Conservation (phyloP, 768 basidiomycete genomes). For the Pleurotus eryngii region DNA sequence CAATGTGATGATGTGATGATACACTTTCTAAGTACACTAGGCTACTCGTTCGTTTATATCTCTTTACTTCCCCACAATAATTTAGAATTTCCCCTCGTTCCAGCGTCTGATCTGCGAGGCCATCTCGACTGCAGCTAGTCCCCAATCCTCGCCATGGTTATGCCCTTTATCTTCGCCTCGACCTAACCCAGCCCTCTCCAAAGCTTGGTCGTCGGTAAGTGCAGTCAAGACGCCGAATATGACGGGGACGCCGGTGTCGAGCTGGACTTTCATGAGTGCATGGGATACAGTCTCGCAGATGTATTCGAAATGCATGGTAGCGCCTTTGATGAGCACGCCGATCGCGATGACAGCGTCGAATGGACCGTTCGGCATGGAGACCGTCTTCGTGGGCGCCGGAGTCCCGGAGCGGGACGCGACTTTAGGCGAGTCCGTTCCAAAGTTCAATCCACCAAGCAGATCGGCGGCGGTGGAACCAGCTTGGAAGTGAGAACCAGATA, state of each 20-base stretch:
- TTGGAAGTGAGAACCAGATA: slow-evolving; percentile 84
- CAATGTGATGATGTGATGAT: background rate
- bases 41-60: background rate
- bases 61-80: background rate
- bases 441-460: slow-evolving; percentile 64
- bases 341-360: slow-evolving; percentile 97
- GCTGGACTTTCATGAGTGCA: slow-evolving; percentile 90
- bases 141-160: slow-evolving; percentile 99
- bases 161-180: slow-evolving; percentile 71
- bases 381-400: slow-evolving; percentile 38
- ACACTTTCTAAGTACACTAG: background rate
- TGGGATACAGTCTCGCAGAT: slow-evolving; percentile 93
- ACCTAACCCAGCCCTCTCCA: slow-evolving; percentile 90
- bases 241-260: slow-evolving; percentile 91
- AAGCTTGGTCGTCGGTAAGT: slow-evolving; percentile 89
- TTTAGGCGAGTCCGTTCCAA: slow-evolving; percentile 32
- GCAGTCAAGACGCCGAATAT: slow-evolving; percentile 96
- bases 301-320: slow-evolving; percentile 99
- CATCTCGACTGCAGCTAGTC: slow-evolving; percentile 95
- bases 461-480: slow-evolving; percentile 76
- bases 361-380: slow-evolving; percentile 50
- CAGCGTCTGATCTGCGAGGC: slow-evolving; percentile 62
- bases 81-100: slow-evolving; percentile 62
- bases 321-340: slow-evolving; percentile 96
- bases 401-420: slow-evolving; percentile 48